These are phyloP conservation scores for Sporothrix curviconia DNA, from an alignment of 2,329 filamentous ascomycete species.

Conservation along the genomic window DNA sequence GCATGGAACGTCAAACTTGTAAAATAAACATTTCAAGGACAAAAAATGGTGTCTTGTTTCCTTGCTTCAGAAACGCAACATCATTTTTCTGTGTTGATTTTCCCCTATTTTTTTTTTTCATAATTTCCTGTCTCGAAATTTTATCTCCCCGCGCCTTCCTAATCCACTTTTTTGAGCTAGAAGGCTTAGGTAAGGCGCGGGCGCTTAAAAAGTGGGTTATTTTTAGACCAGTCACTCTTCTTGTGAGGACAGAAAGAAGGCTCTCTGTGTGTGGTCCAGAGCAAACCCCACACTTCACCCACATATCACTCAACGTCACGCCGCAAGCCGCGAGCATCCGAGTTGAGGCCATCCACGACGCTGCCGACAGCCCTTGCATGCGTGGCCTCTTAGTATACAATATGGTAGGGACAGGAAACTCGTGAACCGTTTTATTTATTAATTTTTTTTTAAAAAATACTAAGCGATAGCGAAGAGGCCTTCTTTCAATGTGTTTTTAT, in stretches of 20 bases:
- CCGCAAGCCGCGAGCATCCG: not conserved
- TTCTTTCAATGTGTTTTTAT: no score
- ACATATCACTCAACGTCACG: not conserved
- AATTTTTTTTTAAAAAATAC: not conserved
- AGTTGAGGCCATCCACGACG: not conserved
- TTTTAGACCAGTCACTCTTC: not conserved
- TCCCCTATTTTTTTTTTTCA: not conserved
- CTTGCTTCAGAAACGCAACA: no score
- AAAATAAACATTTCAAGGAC: no score
- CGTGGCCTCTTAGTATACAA: no score
- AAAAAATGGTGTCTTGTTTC: no score
- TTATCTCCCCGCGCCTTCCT: not conserved
- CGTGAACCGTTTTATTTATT: not conserved
- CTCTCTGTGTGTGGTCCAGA: slow-evolving; percentile 2
- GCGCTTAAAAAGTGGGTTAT: slow-evolving; percentile 11
- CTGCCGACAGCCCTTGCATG: no score
- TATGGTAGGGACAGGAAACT: not conserved
- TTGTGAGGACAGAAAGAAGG: not conserved
- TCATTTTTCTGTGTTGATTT: not conserved
- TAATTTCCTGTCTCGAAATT: no score
- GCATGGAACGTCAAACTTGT: no score
- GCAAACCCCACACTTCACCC: not conserved
- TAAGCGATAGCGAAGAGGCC: no score
- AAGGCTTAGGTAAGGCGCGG: slow-evolving; percentile 3
- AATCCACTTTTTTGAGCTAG: not conserved